Evolutionary conservation across 2,329 filamentous ascomycete genomes (phyloP).

Genomic region (Alternaria viburni): DNA sequence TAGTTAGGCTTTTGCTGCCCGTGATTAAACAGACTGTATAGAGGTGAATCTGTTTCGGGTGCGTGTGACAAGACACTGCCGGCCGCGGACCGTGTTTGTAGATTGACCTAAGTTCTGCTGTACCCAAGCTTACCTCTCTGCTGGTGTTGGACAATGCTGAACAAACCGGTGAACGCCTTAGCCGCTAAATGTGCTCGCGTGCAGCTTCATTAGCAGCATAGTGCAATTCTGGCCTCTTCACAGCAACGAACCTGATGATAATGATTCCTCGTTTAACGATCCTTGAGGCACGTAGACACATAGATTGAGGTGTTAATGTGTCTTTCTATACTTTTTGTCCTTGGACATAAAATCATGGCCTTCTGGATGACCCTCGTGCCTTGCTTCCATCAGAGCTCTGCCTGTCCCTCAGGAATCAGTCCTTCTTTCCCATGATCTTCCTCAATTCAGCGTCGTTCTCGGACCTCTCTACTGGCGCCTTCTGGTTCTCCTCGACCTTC

Average conservation of each 20-base stretch:
- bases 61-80: slow-evolving; percentile 21
- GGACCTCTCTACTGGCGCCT: slow-evolving; percentile 37
- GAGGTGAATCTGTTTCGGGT: slow-evolving; percentile 2
- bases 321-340: neutral
- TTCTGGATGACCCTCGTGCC: neutral
- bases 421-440: slow-evolving; percentile 46
- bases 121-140: neutral
- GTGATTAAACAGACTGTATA: neutral
- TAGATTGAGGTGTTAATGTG: neutral
- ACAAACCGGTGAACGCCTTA: neutral
- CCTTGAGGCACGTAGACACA: neutral
- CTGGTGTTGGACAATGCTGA: neutral
- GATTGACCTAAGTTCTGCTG: neutral
- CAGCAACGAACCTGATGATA: neutral
- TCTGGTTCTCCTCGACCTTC: slow-evolving; percentile 30
- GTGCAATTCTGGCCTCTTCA: neutral
- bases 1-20: neutral
- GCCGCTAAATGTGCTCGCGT: neutral
- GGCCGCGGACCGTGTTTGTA: slow-evolving; percentile 27
- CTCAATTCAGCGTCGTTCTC: slow-evolving; percentile 49
- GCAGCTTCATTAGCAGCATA: neutral
- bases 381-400: neutral
- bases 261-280: neutral
- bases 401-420: slow-evolving; percentile 12
- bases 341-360: neutral